Evolutionary conservation across 2,329 filamentous ascomycete species (phyloP).

Genomic region (Colletotrichum sojae): DNA sequence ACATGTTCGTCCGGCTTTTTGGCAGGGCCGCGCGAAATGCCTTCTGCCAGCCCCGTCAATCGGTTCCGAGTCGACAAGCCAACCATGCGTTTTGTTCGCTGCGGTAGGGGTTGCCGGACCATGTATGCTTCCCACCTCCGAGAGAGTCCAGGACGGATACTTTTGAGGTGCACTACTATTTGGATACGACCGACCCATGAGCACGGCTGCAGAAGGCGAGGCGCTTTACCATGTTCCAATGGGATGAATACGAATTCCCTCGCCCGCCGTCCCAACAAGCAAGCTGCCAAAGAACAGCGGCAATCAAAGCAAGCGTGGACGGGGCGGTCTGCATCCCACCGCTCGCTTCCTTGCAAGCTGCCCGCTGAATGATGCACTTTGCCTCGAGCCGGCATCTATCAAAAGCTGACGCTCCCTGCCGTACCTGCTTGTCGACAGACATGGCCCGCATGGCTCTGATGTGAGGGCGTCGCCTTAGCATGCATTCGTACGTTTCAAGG

Average conservation of each 20-base stretch:
- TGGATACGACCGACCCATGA: slow-evolving; percentile 11
- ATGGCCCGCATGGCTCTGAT: slow-evolving; percentile 24
- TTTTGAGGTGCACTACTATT: no score
- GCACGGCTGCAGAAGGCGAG: slow-evolving; percentile 20
- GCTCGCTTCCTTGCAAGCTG: slow-evolving; percentile 23
- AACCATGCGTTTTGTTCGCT: slow-evolving; percentile 25
- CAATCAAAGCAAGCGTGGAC: slow-evolving; percentile 7
- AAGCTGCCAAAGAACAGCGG: slow-evolving; percentile 1
- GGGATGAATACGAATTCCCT: slow-evolving; percentile 23
- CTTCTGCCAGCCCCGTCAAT: slow-evolving; percentile 16
- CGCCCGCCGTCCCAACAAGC: background rate
- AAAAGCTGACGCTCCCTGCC: slow-evolving; percentile 6
- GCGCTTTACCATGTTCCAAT: slow-evolving; percentile 9
- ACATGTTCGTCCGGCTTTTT: slow-evolving; percentile 25
- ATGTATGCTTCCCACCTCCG: slow-evolving; percentile 27
- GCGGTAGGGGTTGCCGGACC: slow-evolving; percentile 21
- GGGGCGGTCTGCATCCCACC: slow-evolving; percentile 29
- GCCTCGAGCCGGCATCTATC: slow-evolving; percentile 28
- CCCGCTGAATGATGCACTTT: slow-evolving; percentile 14
- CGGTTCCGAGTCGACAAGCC: slow-evolving; percentile 27
- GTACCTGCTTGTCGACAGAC: slow-evolving; percentile 23
- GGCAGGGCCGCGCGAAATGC: slow-evolving; percentile 1
- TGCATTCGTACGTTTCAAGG: slow-evolving; percentile 31
- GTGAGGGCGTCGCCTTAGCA: slow-evolving; percentile 20
- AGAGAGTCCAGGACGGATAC: no score